Evolutionary conservation across 768 basidiomycete genomes (phyloP).

Genomic region (Mycena metata): DNA sequence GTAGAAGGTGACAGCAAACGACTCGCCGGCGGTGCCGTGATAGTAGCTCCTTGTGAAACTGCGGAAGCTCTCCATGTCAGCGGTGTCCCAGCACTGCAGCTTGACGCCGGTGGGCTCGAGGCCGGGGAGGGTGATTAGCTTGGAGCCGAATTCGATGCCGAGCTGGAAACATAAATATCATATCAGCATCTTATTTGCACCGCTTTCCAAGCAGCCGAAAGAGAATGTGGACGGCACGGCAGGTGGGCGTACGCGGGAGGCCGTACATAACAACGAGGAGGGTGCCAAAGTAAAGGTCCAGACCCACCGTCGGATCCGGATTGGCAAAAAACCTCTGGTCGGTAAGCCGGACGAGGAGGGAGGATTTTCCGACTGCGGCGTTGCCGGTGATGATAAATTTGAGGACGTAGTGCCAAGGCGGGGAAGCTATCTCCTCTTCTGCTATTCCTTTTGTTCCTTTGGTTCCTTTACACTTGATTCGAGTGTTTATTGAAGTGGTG

Average conservation of each 20-base stretch:
- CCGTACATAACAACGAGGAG: no score
- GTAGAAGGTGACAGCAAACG: no score
- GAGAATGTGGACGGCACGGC: no score
- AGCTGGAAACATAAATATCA: no score
- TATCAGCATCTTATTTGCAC: no score
- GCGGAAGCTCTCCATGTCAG: slow-evolving; percentile 89
- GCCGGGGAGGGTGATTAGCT: slow-evolving; percentile 84
- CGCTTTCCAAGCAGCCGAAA: no score
- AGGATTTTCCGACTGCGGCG: slow-evolving; percentile 81
- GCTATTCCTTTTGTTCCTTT: no score
- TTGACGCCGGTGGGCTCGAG: slow-evolving; percentile 85
- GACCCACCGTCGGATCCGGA: slow-evolving; percentile 89
- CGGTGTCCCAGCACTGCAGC: slow-evolving; percentile 91
- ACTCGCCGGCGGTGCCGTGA: neutral
- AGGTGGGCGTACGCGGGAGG: no score
- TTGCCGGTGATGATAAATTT: slow-evolving; percentile 23
- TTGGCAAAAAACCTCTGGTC: slow-evolving; percentile 75
- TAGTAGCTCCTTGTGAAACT: slow-evolving; percentile 87
- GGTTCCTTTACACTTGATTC: no score
- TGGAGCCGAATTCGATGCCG: slow-evolving; percentile 94
- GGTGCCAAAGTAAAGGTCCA: no score
- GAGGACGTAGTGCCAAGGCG: neutral
- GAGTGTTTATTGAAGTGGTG: no score
- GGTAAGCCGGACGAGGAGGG: slow-evolving; percentile 57
- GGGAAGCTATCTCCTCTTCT: no score